Evolutionary conservation across 2,329 filamentous ascomycete species (phyloP).

Genomic region (Diaporthe nobilis): DNA sequence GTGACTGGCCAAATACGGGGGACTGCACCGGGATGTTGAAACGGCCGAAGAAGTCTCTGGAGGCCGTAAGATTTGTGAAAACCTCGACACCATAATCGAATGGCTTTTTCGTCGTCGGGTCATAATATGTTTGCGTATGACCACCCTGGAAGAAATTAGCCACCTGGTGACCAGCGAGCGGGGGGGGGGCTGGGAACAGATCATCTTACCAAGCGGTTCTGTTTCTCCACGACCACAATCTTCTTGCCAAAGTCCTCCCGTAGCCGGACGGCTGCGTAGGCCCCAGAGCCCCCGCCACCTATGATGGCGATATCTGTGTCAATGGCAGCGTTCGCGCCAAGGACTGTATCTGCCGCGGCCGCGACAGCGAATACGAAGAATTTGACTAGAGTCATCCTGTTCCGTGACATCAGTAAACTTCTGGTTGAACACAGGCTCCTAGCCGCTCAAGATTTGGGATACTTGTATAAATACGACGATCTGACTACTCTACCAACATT

Average conservation of each 20-base stretch:
- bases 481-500: too few species aligned
- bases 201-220: not conserved
- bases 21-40: not conserved
- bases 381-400: too few species aligned
- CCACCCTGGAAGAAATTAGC: not conserved
- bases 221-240: slow-evolving; percentile 5
- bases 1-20: not conserved
- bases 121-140: not conserved
- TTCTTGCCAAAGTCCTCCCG: slow-evolving; percentile 16
- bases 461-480: too few species aligned
- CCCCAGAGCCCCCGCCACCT: slow-evolving; percentile 4
- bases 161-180: not conserved
- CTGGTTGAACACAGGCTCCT: too few species aligned
- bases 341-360: too few species aligned
- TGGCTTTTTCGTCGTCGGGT: not conserved
- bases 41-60: slow-evolving; percentile 2
- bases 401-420: too few species aligned
- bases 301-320: not conserved
- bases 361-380: too few species aligned
- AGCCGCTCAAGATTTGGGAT: too few species aligned
- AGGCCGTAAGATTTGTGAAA: not conserved
- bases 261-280: slow-evolving; percentile 1
- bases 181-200: not conserved
- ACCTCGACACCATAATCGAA: slow-evolving; percentile 8
- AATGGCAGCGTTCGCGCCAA: not conserved